Conservation (phyloP, 2,329 filamentous ascomycete genomes). For the Helicocarpus griseus region DNA sequence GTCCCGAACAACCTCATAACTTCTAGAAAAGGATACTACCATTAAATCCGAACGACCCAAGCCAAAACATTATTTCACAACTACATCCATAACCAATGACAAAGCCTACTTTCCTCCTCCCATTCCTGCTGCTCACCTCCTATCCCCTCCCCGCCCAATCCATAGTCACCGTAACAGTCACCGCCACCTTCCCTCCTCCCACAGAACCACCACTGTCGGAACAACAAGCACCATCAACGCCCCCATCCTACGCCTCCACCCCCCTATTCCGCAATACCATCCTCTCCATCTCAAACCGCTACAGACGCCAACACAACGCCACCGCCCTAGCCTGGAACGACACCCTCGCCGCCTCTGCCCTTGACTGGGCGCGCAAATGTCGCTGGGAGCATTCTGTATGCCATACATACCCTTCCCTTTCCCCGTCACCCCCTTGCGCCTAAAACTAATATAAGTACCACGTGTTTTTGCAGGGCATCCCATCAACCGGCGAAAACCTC, state of each 20-base stretch:
- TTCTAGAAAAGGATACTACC: too few relatives aligned
- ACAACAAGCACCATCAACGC: neutral
- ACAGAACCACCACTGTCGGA: neutral
- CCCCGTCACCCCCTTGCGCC: neutral
- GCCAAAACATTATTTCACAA: too few relatives aligned
- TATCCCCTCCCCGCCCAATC: neutral
- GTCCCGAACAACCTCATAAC: too few relatives aligned
- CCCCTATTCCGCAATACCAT: neutral
- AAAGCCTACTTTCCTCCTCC: neutral
- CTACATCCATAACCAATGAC: neutral
- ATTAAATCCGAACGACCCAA: too few relatives aligned
- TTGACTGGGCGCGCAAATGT: conserved; percentile 39
- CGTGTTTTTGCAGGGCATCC: neutral
- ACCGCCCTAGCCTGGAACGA: conserved; percentile 53
- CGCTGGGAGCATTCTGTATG: conserved; percentile 32
- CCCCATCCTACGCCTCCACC: neutral
- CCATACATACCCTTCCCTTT: neutral
- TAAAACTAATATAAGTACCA: neutral
- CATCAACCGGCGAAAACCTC: conserved; percentile 62
- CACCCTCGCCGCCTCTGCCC: conserved; percentile 49
- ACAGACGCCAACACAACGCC: conserved; percentile 55
- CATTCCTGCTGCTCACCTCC: neutral
- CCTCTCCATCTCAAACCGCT: conserved; percentile 49
- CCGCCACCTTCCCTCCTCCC: neutral
- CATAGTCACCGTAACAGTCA: neutral